Evolutionary conservation across 2,329 filamentous ascomycete genomes (phyloP), one percentile per base, ranked within the genome.

Genomic region (Trichoderma endophyticum): DNA sequence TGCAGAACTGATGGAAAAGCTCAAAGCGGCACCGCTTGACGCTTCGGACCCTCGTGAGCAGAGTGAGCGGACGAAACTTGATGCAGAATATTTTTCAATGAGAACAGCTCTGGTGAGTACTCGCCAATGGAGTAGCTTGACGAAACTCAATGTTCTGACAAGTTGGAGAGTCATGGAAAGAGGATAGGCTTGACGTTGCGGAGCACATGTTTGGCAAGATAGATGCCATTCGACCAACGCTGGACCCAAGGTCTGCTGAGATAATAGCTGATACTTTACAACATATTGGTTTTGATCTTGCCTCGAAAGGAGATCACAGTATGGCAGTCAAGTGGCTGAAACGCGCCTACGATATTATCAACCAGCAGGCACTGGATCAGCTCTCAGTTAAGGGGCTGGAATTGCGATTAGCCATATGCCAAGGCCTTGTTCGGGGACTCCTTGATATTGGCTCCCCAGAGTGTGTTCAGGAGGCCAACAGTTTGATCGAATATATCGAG

Each of bases 131-230:
- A 12, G 1, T 39, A 6, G 26, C 34, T 32, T 8, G n/a, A 21
- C 24, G 28, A 65, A 34, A 54, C 11, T 39, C 62, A 12, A 57
- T 34, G 5, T 34, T 28, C 77, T 80, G 64, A 79, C 66, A 2
- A 12, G 3, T 18, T 21, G 61, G 11, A 21, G 64, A 95, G 93
- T 88, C 91, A 34, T 97, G 91, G 90, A 89, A 90, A 76, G 90
- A 94, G 77, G 85, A 88, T 54, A 88, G 91, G 54, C 84, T 92
- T 15, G 92, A 95, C 71, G 87, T 94, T 62, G 93, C 93, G 32
- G 93, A 97, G 70, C 89, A 93, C 79, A 89, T 96, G 85, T 95
- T 91, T 79, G 81, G 81, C 43, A 92, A 92, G 76, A 81, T 89
- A 2, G 81, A 83, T 76, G 82, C 73, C n/a, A 79, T 81, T 11